Base-by-base conservation (phyloP, 108 stramenopile genomes). In the Nannochloropsis gaditana region DNA sequence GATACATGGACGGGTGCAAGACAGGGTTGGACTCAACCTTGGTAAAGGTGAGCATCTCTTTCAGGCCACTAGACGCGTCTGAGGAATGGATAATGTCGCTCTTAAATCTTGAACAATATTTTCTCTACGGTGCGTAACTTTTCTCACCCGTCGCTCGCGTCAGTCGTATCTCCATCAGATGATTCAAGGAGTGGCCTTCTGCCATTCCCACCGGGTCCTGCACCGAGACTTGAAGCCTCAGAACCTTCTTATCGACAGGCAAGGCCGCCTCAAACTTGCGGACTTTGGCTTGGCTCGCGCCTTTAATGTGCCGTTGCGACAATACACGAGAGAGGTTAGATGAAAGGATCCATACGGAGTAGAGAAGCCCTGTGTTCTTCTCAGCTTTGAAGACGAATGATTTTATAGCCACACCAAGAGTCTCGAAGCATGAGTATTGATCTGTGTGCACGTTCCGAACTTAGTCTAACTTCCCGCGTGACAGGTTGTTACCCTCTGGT, bases 401-500 rank as follows among this genome's bases (percentile, higher is more conserved):
- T 21, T 11, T 9, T 42, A 11, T 31, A 42, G 41, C 5, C 11
- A 81, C 21, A 4, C 11, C 11, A 81, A 81, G 80, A 19, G 80
- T 42, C 80, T 3, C 21, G 3, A 11, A 42, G 11, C 80, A 9
- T 81, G 2, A 11, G 11, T 21, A 9, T 41, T 81, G 3, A 19
- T 42, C 31, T 41, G 11, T 42, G 8, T 9, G 9, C 41, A 19
- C 3, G 21, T 31, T 92, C 93, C 11, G 93, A 94, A 5, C 88
- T 94, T 85, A 97, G 31, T 31, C 31, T 31, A 31, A 31, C 31
- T 31, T 31, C 31, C 31, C 96, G 21, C 96, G 96, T 86, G 95
- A n/a, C 4, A 97, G 86, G 98, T 99, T 43, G 96, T 99, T 31
- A 99, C 99, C 41, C 93, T 97, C 47, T 99, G 97, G 97, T 99